Evolutionary conservation across 2,329 filamentous ascomycete species (phyloP), one percentile per base, ranked within the genome.

Genomic region (Apiospora rasikravindrae): DNA sequence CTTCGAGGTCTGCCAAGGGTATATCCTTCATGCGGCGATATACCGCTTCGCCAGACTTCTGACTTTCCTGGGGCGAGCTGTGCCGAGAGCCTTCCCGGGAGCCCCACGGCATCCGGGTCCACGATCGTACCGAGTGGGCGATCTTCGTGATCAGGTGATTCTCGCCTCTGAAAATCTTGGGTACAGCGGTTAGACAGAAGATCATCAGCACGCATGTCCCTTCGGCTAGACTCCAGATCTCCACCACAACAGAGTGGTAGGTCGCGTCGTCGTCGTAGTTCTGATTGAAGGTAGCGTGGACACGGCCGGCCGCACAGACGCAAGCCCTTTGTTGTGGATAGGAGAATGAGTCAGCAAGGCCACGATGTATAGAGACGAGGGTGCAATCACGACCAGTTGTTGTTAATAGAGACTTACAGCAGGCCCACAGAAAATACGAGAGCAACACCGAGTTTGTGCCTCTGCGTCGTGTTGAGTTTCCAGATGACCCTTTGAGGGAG

Each of bases 401-500:
- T 4, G 53, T 13, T 37, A 8, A 29, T 3, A 61, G 8, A 22
- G 7, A 74, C 70, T 69, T 71, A 75, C 74, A 73, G 44, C 10
- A 74, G 19, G n/a, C 73, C 74, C n/a, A 73, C 26, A 10, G 72
- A 51, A 47, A 73, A 73, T 40, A 73, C 51, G 66, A 74, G 22
- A 10, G 73, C 70, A 2, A 75, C 67, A 26, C 73, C 72, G 33
- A 74, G 29, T 49, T 70, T 73, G 33, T 74, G 67, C 66, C 71
- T 70, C n/a, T 44, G 7, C 2, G 69, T 68, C 40, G 73, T 69
- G 2, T 73, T 67, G 10, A 73, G 53, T 7, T 57, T 66, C 74
- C 73, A 74, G 53, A 75, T 73, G 53, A 72, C 51, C 67, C 66
- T 71, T n/a, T 74, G 73, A 14, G 72, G 73, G 13, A 72, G 66